A percentile compares a stretch with the other conserved stretches of the same genome.
Conservation (phyloP, 768 basidiomycete species). For the Agaricus bisporus region DNA sequence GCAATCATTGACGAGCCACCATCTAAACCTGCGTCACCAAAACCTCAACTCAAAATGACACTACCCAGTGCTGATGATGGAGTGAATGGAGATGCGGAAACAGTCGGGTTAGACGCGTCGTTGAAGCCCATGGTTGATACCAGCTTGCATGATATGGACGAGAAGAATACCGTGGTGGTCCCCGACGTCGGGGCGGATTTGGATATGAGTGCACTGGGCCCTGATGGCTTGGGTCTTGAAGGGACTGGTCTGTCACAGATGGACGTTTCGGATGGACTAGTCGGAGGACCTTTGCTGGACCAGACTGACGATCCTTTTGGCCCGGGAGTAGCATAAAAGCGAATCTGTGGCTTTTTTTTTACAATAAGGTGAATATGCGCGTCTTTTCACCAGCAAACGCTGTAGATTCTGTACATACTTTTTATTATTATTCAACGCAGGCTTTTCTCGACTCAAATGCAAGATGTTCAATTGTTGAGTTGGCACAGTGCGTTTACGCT, state of each 20-base stretch:
- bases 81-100: slow-evolving; percentile 24
- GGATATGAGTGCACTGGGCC: slow-evolving; percentile 59
- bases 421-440: not conserved
- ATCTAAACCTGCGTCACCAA: slow-evolving; percentile 55
- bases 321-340: slow-evolving; percentile 12
- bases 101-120: slow-evolving; percentile 45
- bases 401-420: not conserved
- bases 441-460: too few species aligned
- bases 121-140: slow-evolving; percentile 46
- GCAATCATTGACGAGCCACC: slow-evolving; percentile 38
- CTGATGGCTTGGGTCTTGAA: slow-evolving; percentile 59
- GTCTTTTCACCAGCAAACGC: not conserved
- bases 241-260: slow-evolving; percentile 50
- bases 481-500: too few species aligned
- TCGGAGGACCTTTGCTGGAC: slow-evolving; percentile 60
- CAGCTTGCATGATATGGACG: slow-evolving; percentile 32
- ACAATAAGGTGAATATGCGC: too few species aligned
- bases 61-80: slow-evolving; percentile 26
- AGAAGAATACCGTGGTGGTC: slow-evolving; percentile 30
- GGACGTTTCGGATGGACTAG: slow-evolving; percentile 42
- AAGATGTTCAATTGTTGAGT: too few species aligned
- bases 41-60: slow-evolving; percentile 57
- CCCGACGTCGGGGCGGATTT: slow-evolving; percentile 39
- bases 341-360: too few species aligned
- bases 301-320: slow-evolving; percentile 56